Conservation (phyloP, 1,284 basidiomycete genomes). For the Ganoderma lingzhi region DNA sequence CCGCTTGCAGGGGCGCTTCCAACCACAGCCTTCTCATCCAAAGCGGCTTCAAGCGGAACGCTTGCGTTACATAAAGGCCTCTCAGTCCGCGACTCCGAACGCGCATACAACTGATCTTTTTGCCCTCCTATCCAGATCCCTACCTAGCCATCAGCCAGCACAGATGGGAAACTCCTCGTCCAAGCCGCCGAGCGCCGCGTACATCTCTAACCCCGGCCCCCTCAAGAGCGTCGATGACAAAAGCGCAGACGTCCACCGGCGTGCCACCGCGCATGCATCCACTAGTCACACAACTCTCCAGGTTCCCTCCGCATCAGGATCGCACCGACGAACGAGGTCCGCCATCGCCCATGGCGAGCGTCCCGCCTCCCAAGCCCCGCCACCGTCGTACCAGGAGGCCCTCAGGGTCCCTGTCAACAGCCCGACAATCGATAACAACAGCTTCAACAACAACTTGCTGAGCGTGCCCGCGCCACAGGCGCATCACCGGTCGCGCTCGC, state of each 20-base stretch:
- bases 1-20: neutral
- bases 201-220: slow-evolving; percentile 13
- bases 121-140: neutral
- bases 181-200: slow-evolving; percentile 23
- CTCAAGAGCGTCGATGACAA: slow-evolving; percentile 18
- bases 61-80: slow-evolving; percentile 4
- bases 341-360: slow-evolving; percentile 21
- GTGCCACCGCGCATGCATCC: slow-evolving; percentile 21
- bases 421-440: neutral
- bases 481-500: slow-evolving; percentile 17
- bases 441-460: slow-evolving; percentile 4
- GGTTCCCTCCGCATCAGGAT: slow-evolving; percentile 8
- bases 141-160: neutral
- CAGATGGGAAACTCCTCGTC: slow-evolving; percentile 33
- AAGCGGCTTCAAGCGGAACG: neutral
- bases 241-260: slow-evolving; percentile 19
- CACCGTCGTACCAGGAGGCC: slow-evolving; percentile 34
- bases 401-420: slow-evolving; percentile 14
- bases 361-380: slow-evolving; percentile 22
- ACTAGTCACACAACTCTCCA: slow-evolving; percentile 12
- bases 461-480: slow-evolving; percentile 10
- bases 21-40: neutral
- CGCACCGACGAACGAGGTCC: slow-evolving; percentile 33
- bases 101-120: neutral
- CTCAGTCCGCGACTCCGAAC: neutral